phyloP scores from a whole-genome alignment of 495 filamentous ascomycete species.

The Tuber indicum region DNA sequence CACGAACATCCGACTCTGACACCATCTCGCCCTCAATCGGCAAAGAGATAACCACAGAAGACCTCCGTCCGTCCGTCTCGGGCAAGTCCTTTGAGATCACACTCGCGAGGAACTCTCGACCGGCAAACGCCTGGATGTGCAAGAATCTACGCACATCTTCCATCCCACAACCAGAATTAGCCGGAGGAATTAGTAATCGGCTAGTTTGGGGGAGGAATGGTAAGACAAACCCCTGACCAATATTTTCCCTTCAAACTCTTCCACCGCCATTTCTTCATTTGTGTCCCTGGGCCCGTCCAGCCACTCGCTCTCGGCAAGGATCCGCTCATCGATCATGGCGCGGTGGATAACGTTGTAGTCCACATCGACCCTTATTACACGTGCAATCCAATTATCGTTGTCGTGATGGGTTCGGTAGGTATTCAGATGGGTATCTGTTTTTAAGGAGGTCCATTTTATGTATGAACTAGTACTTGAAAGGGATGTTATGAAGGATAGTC shows the following conservation, averaged over 20 bases:
- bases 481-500: neutral
- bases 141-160: conserved; percentile 37
- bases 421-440: conserved; percentile 32
- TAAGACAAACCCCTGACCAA: conserved; percentile 23
- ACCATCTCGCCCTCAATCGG: conserved; percentile 22
- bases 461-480: neutral
- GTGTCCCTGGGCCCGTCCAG: conserved; percentile 26
- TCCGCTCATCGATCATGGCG: conserved; percentile 25
- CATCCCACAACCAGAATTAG: conserved; percentile 1
- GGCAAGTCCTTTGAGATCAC: conserved; percentile 34
- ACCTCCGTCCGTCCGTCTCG: conserved; percentile 17
- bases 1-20: conserved; percentile 29
- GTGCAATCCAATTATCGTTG: conserved; percentile 34
- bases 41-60: conserved; percentile 32
- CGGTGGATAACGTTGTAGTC: conserved; percentile 26
- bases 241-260: conserved; percentile 32
- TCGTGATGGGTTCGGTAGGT: conserved; percentile 29
- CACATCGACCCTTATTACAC: conserved; percentile 27
- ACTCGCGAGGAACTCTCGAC: conserved; percentile 35
- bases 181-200: neutral
- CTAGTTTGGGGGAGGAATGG: neutral
- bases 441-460: conserved; percentile 28
- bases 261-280: conserved; percentile 22
- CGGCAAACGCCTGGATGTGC: conserved; percentile 40
- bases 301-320: conserved; percentile 26